Evolutionary conservation across 371 early-diverging fungal genomes (phyloP).

Genomic region (Mucor velutinosus): DNA sequence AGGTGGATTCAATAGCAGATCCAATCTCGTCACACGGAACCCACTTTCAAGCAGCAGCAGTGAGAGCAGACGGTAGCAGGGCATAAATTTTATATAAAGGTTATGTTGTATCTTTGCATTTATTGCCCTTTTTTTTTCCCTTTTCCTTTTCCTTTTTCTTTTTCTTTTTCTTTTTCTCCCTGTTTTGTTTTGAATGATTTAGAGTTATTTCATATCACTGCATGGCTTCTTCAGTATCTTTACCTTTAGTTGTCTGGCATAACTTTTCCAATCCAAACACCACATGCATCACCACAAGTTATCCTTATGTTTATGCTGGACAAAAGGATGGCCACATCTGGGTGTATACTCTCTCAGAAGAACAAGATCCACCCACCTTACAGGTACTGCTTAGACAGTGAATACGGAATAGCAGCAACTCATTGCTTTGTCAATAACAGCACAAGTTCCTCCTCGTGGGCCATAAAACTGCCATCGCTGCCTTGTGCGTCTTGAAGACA

Average conservation of each 20-base stretch:
- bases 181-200: neutral
- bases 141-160: no score
- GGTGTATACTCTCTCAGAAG: conserved; percentile 36
- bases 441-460: conserved; percentile 63
- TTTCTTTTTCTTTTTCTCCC: neutral
- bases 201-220: neutral
- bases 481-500: conserved; percentile 50
- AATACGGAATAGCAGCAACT: no score
- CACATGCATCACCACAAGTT: conserved; percentile 35
- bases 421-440: neutral
- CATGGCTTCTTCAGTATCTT: conserved; percentile 46
- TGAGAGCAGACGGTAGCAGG: neutral
- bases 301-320: conserved; percentile 54
- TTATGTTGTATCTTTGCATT: neutral
- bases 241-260: conserved; percentile 52
- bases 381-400: no score
- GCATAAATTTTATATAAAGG: neutral
- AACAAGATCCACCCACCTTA: neutral
- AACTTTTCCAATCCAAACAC: conserved; percentile 43
- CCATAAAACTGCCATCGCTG: conserved; percentile 58
- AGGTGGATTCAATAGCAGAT: neutral
- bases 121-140: neutral
- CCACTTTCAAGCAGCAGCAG: neutral
- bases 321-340: conserved; percentile 66
- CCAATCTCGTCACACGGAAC: neutral